Conservation (phyloP, 1,284 basidiomycete genomes). For the Pseudozyma sp. region DNA sequence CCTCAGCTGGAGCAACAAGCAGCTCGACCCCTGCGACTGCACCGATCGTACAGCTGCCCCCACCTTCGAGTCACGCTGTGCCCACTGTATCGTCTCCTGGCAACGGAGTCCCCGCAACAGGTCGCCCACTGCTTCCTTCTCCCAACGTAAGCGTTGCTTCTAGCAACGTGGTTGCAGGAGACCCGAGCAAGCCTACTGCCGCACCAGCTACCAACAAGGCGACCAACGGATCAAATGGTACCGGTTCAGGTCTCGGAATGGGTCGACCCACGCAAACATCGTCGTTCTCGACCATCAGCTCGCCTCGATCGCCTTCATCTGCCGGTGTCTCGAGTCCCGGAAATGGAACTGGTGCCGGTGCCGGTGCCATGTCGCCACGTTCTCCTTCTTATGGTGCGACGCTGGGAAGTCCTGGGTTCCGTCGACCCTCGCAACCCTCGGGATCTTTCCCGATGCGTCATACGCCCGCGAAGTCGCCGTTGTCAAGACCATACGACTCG, state of each 20-base stretch:
- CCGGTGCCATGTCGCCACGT: conserved; percentile 18
- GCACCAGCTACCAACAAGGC: conserved; percentile 6
- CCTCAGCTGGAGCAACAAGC: conserved; percentile 19
- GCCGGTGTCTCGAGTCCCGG: conserved; percentile 7
- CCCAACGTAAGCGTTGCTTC: conserved; percentile 2
- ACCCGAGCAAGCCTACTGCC: conserved; percentile 12
- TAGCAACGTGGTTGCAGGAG: conserved; percentile 1
- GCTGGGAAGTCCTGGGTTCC: conserved; percentile 30
- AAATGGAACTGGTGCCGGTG: conserved; percentile 8
- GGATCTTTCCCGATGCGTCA: conserved; percentile 55
- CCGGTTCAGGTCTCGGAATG: conserved; percentile 20
- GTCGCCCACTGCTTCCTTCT: conserved; percentile 33
- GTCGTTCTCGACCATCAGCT: conserved; percentile 19
- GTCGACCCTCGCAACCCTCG: conserved; percentile 44
- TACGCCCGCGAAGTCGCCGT: conserved; percentile 46
- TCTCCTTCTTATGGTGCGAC: conserved; percentile 42
- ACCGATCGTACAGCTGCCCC: conserved; percentile 18
- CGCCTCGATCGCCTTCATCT: conserved; percentile 36
- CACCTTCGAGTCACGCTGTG: conserved; percentile 34
- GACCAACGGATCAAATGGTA: conserved; percentile 2
- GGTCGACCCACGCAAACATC: conserved; percentile 28
- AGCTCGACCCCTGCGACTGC: conserved; percentile 12
- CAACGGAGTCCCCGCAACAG: conserved; percentile 10
- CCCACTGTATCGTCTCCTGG: conserved; percentile 9
- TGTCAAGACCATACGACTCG: conserved; percentile 40